Evolutionary conservation across 23 red algal species (phyloP).

Genomic region (Gracilaria gracilis): DNA sequence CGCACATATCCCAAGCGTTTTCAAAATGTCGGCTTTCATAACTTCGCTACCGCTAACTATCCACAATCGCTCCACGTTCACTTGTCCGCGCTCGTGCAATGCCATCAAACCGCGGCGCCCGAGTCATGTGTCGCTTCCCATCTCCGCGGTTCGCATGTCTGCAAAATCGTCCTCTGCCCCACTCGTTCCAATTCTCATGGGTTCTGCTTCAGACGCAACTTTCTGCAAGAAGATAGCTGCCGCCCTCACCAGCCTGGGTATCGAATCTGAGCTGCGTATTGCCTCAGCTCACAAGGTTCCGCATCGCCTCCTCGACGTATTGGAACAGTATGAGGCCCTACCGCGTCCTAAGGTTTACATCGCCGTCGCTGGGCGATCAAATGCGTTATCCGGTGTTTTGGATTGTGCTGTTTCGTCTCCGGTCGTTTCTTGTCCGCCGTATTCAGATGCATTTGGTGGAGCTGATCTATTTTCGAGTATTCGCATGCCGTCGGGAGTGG

Average conservation of each 20-base stretch:
- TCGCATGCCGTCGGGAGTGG: constrained; percentile 96
- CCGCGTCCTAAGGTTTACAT: constrained; percentile 95
- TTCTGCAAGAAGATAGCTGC: constrained; percentile 93
- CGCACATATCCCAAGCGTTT: background rate
- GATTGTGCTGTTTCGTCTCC: constrained; percentile 94
- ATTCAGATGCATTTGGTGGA: constrained; percentile 94
- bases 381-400: constrained; percentile 93
- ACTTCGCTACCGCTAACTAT: constrained; percentile 27
- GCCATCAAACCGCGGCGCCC: background rate
- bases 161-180: constrained; percentile 19
- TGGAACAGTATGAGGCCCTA: constrained; percentile 79
- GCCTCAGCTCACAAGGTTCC: constrained; percentile 98
- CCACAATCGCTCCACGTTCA: background rate
- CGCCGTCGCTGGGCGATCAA: constrained; percentile 96
- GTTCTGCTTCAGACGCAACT: constrained; percentile 84
- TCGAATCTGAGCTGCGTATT: constrained; percentile 89
- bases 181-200: constrained; percentile 97
- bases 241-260: constrained; percentile 79
- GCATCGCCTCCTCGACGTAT: constrained; percentile 76
- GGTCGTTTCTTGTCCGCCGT: constrained; percentile 97
- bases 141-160: background rate
- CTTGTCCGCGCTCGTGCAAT: background rate
- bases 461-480: constrained; percentile 93
- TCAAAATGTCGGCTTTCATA: constrained; percentile 18
- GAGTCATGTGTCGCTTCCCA: constrained; percentile 19